Conservation (phyloP, 768 basidiomycete species). For the Tricholoma terreum region DNA sequence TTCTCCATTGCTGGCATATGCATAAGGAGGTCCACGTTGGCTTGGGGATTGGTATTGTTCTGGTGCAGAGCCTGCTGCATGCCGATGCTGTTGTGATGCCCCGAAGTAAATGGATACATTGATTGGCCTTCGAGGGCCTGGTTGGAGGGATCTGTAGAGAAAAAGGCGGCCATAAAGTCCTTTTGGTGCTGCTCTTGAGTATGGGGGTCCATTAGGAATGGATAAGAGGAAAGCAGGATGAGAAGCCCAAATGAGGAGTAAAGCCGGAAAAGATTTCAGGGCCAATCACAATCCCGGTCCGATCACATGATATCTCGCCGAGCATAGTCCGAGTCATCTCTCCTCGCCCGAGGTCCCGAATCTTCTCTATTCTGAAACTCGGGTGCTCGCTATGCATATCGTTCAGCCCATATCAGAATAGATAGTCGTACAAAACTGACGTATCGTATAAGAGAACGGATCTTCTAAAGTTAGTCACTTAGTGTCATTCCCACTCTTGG, state of each 20-base stretch:
- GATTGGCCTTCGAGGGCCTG: neutral
- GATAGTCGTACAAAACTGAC: too few relatives aligned
- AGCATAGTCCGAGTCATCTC: too few relatives aligned
- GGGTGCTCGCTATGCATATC: too few relatives aligned
- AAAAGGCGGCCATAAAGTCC: neutral
- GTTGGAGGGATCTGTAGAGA: neutral
- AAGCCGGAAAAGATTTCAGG: too few relatives aligned
- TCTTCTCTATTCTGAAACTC: too few relatives aligned
- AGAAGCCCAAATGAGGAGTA: neutral
- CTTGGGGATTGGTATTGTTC: conserved; percentile 26
- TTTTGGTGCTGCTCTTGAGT: conserved; percentile 1
- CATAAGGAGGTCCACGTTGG: conserved; percentile 49
- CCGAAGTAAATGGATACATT: neutral
- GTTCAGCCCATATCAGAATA: too few relatives aligned
- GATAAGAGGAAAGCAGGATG: neutral
- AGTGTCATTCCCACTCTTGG: too few relatives aligned
- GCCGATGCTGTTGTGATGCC: neutral
- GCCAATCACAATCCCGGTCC: too few relatives aligned
- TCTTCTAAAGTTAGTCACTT: too few relatives aligned
- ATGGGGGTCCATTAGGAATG: neutral
- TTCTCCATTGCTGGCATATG: conserved; percentile 46
- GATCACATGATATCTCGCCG: too few relatives aligned
- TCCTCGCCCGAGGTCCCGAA: neutral
- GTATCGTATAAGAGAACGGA: too few relatives aligned
- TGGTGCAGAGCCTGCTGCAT: conserved; percentile 9